These are phyloP conservation scores for Cruciata laevipes DNA, from an alignment of 257 asterid genomes.

Conservation along the genomic window DNA sequence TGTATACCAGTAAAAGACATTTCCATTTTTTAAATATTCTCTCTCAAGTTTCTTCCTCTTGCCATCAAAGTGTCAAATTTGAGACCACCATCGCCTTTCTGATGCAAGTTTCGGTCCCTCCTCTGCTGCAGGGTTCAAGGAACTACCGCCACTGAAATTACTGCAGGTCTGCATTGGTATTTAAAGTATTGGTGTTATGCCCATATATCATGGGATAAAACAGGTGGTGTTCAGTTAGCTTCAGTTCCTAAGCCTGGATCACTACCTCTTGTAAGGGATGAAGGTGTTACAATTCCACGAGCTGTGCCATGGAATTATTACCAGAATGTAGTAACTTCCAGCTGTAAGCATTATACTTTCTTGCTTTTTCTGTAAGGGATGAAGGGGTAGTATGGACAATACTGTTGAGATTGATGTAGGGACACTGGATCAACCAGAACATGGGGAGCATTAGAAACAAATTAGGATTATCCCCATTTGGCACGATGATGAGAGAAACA, in stretches of 20 bases:
- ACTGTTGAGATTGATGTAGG: not conserved
- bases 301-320: slow-evolving; percentile 90
- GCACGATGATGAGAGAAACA: no score
- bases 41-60: not conserved
- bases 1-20: not conserved
- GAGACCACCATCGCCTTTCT: slow-evolving; percentile 10
- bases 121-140: slow-evolving; percentile 63
- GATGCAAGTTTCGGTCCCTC: not conserved
- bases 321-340: slow-evolving; percentile 97
- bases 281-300: slow-evolving; percentile 65
- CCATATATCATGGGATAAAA: slow-evolving; percentile 95
- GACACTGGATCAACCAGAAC: not conserved
- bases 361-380: not conserved
- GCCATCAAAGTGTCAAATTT: not conserved
- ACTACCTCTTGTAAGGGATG: slow-evolving; percentile 54
- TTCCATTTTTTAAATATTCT: not conserved
- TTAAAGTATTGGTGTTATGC: slow-evolving; percentile 85
- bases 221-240: slow-evolving; percentile 82
- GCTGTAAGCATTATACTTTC: slow-evolving; percentile 59
- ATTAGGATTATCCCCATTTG: no score
- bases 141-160: slow-evolving; percentile 75
- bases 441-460: not conserved
- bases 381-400: not conserved
- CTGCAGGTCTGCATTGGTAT: slow-evolving; percentile 95
- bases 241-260: slow-evolving; percentile 80